These are phyloP conservation scores for Claviceps maximensis DNA, from an alignment of 2,329 filamentous ascomycete species.

Conservation along the genomic window DNA sequence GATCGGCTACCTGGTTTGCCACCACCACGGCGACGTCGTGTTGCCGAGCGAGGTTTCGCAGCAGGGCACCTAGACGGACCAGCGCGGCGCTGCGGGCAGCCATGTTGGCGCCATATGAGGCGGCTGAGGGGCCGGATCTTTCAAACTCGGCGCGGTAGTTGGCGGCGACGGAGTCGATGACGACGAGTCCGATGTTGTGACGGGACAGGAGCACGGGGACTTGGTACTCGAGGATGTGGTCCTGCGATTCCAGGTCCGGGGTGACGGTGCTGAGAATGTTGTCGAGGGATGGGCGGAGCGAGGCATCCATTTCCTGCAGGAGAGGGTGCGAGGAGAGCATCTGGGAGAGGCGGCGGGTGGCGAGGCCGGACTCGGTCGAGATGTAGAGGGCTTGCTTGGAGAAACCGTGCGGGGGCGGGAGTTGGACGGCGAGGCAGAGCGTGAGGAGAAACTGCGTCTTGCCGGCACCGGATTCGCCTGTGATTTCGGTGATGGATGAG, in stretches of 20 bases:
- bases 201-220: constrained; percentile 71
- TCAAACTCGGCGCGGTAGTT: constrained; percentile 93
- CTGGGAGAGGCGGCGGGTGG: constrained; percentile 69
- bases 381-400: constrained; percentile 76
- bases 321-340: constrained; percentile 56
- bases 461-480: constrained; percentile 84
- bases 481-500: constrained; percentile 75
- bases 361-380: constrained; percentile 77
- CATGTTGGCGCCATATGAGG: constrained; percentile 41
- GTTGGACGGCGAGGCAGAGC: constrained; percentile 72
- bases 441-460: constrained; percentile 90
- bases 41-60: constrained; percentile 62
- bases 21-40: constrained; percentile 76
- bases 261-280: constrained; percentile 69
- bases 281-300: constrained; percentile 49
- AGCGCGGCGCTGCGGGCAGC: constrained; percentile 66
- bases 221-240: constrained; percentile 88
- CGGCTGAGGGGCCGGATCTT: constrained; percentile 27
- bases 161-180: constrained; percentile 85
- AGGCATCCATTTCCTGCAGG: constrained; percentile 27
- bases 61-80: constrained; percentile 57
- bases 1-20: constrained; percentile 89
- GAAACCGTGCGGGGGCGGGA: constrained; percentile 59
- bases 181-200: constrained; percentile 64
- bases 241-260: constrained; percentile 84